Evolutionary conservation across 2,329 filamentous ascomycete genomes (phyloP), one percentile per base, ranked within the genome.

Genomic region (Hawksworthiomyces lignivorus): DNA sequence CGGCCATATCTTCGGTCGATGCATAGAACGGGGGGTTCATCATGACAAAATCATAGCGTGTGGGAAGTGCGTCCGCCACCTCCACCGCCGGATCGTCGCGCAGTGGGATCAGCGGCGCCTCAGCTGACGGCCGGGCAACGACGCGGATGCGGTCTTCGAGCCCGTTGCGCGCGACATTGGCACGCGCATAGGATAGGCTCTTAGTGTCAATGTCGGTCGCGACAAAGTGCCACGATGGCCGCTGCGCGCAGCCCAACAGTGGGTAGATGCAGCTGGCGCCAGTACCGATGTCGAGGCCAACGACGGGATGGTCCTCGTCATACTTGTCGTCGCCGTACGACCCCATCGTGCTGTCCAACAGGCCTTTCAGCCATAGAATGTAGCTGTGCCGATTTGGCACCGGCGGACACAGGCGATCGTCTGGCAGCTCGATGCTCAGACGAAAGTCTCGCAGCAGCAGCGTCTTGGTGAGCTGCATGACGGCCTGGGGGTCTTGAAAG

Each of bases 21-120:
- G 70, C 62, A 65, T 96, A 97, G 64, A 98, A 98, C 0, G 92
- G 92, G 0, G 92, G 92, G 52, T 98, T 98, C 49, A 84, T 90
- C 80, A 97, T 94, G 45, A 77, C 80, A 58, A 97, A 96, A 56
- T 90, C 82, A 32, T 94, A 11, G 5, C 8, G n/a, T 22, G 14
- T 17, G 24, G 15, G 9, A 8, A 27, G 17, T 17, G 5, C 4
- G 32, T 17, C n/a, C 6, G 30, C 10, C 8, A 21, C 11, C 18
- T 17, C 11, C 32, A 18, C 59, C 61, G 1, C 26, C 9, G 5
- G 9, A 5, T 80, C 55, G 1, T 69, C 68, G 29, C 78, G 66
- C 0, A 87, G 56, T 0, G 84, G 80, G 6, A 97, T 70, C 2
- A 96, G 63, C 0, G 52, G 27, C 73, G 75, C 44, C 9, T 27